Evolutionary conservation across 257 asterid genomes (phyloP), one percentile per base, ranked within the genome.

Genomic region (Petrea volubilis): DNA sequence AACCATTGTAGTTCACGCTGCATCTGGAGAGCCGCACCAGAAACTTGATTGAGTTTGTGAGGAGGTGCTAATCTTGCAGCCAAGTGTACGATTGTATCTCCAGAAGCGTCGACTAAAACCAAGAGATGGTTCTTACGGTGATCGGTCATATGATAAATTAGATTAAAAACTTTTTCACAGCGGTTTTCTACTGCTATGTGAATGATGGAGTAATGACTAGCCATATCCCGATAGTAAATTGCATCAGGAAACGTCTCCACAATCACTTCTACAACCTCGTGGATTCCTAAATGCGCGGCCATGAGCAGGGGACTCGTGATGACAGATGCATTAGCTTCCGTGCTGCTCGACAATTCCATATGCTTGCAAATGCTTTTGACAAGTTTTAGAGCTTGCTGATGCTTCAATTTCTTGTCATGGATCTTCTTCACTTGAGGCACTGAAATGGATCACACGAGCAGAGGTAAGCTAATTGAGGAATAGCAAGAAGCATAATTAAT

Each of bases 21-120:
- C 82, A 78, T 68, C 52, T 73, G 73, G 28, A 78, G 38, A 23
- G 75, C 68, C 0, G 79, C 60, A 31, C 77, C 71, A 2, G 60
- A 50, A 38, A 44, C 55, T 12, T 44, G 64, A 62, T 68, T 70
- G 28, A 68, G 70, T 12, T 60, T 58, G 29, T 61, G 11, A 0
- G 50, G 29, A 17, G 70, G 79, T 24, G 67, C 57, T 2, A 56
- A 33, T 33, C 5, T 33, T 7, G 38, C 7, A 33, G 68, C 38
- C 11, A 64, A 21, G 28, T 78, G 76, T 41, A 68, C 5, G 4
- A 67, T 18, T 7, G 20, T 78, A n/a, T 73, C 14, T 1, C 3
- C 44, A 0, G 0, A 5, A 0, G 6, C 0, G 2, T 47, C 11
- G 3, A 7, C 7, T 7, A 2, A 3, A 33, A 2, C 38, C 7